A percentile compares a stretch with the other conserved stretches of the same genome.
phyloP scores from a whole-genome alignment of 305 asterid genomes.

The Fraxinus paxiana region DNA sequence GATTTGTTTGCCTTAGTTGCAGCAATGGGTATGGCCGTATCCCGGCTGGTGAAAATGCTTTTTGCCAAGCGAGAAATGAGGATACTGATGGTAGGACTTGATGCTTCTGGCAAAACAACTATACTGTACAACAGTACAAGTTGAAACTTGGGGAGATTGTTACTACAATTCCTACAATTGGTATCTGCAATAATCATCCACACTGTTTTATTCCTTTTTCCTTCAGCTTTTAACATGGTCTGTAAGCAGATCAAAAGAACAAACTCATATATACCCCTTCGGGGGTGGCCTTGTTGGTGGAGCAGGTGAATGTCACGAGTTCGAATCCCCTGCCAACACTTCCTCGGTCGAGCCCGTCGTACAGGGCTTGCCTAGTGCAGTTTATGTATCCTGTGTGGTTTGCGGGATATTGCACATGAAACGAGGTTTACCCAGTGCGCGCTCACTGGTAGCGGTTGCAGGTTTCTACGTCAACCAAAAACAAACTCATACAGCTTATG shows the following conservation, averaged over 20 bases:
- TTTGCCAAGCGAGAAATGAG: constrained; percentile 50
- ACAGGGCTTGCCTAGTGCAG: too few species aligned
- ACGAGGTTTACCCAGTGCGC: too few species aligned
- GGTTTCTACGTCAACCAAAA: too few species aligned
- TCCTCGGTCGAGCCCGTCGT: too few species aligned
- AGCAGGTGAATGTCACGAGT: too few species aligned
- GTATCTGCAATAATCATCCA: constrained; percentile 14
- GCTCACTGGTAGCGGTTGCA: too few species aligned
- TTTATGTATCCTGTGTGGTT: too few species aligned
- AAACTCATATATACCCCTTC: not conserved
- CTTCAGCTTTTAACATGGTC: not conserved
- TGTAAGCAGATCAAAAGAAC: not conserved
- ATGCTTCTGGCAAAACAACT: constrained; percentile 53
- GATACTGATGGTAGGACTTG: constrained; percentile 57
- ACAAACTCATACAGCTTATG: not conserved
- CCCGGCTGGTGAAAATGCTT: constrained; percentile 36
- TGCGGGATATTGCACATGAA: too few species aligned
- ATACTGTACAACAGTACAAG: constrained; percentile 51
- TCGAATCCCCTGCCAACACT: too few species aligned
- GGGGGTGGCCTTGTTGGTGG: too few species aligned
- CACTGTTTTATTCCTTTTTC: not conserved
- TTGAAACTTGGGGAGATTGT: constrained; percentile 49
- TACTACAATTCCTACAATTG: constrained; percentile 49
- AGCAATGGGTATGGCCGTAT: constrained; percentile 44
- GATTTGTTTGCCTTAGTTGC: not conserved